Percentiles rank a stretch among this genome's conserved stretches.
Evolutionary conservation across 331 rosid genomes (phyloP).

Genomic region (Acacia concinna): DNA sequence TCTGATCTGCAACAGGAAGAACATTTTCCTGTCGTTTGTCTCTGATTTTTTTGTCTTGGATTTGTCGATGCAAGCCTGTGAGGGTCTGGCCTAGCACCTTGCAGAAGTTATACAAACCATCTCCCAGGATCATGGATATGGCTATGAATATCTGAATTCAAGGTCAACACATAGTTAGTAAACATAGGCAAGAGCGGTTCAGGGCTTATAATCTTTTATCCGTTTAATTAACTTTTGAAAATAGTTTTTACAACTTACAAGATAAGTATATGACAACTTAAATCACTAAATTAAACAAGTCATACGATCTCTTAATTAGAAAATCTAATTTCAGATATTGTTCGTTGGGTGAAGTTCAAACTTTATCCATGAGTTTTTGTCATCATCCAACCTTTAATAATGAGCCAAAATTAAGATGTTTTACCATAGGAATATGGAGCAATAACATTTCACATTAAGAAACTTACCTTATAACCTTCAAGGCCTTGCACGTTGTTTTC

Average conservation of each 20-base stretch:
- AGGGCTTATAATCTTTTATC: too few species aligned
- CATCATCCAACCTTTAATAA: neutral
- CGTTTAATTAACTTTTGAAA: too few species aligned
- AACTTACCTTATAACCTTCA: slow-evolving; percentile 67
- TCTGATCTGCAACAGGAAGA: slow-evolving; percentile 57
- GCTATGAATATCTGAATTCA: neutral
- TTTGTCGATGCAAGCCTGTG: slow-evolving; percentile 43
- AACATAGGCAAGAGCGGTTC: neutral
- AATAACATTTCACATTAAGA: neutral
- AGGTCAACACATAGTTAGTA: neutral
- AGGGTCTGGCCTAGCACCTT: slow-evolving; percentile 59
- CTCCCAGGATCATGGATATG: neutral
- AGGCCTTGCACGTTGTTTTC: slow-evolving; percentile 43
- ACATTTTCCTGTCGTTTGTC: slow-evolving; percentile 33
- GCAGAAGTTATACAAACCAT: slow-evolving; percentile 49
- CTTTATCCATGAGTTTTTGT: neutral
- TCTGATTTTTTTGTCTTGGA: slow-evolving; percentile 40
- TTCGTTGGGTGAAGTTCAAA: neutral
- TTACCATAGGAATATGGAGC: neutral
- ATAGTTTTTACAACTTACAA: too few species aligned
- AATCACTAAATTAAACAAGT: neutral
- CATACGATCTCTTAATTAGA: neutral
- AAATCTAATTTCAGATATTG: neutral
- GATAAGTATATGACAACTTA: too few species aligned
- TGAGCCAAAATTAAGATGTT: neutral